Conservation (phyloP, 441 rosid species). For the Biscutella auriculata region DNA sequence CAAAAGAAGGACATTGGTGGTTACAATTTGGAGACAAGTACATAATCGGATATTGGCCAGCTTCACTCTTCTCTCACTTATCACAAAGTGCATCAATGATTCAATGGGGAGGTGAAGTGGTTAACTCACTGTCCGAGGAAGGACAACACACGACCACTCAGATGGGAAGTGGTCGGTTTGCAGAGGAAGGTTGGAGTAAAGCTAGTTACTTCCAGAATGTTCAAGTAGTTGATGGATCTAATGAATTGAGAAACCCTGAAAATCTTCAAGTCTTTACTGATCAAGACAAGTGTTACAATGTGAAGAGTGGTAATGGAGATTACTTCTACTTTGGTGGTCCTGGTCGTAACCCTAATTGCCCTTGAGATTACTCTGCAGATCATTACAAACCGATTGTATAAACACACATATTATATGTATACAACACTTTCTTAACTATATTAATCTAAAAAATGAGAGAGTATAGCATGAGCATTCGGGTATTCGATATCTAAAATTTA, state of each 20-base stretch:
- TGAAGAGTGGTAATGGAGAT: conserved; percentile 32
- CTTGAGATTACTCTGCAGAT: too few species aligned
- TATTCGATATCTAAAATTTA: too few species aligned
- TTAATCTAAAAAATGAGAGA: too few species aligned
- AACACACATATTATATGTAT: too few species aligned
- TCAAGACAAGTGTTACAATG: conserved; percentile 42
- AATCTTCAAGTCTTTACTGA: too few species aligned
- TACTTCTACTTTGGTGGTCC: conserved; percentile 62
- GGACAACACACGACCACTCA: conserved; percentile 89
- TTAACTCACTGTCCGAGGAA: conserved; percentile 67
- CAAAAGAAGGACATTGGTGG: conserved; percentile 98
- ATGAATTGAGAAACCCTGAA: too few species aligned
- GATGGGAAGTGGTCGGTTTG: conserved; percentile 93
- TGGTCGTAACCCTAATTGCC: conserved; percentile 44
- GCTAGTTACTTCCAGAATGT: conserved; percentile 85
- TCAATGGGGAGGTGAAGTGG: conserved; percentile 99
- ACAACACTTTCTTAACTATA: too few species aligned
- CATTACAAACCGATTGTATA: too few species aligned
- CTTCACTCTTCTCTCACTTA: conserved; percentile 83
- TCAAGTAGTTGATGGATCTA: conserved; percentile 82
- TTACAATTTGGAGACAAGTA: conserved; percentile 85
- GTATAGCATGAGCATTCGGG: too few species aligned
- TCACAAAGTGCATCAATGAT: conserved; percentile 92
- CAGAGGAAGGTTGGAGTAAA: conserved; percentile 91
- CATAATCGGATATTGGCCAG: conserved; percentile 92